A percentile compares a stretch with the other conserved stretches of the same genome.
Conservation (phyloP, 1,284 basidiomycete species). For the Cryptococcus wingfieldii region DNA sequence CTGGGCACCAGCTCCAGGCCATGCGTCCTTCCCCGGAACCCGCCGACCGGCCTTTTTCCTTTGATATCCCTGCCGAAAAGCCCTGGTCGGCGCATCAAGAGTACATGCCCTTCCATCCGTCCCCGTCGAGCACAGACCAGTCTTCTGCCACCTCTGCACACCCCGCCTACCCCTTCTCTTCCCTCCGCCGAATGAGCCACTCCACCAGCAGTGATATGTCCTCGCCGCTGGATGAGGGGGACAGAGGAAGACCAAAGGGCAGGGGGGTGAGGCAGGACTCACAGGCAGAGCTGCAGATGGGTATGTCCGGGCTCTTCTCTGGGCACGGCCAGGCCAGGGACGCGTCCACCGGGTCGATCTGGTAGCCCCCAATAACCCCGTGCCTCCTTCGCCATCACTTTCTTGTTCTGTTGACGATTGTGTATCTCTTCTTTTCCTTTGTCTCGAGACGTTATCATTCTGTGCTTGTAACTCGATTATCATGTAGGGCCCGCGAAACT, state of each 20-base stretch:
- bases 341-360: neutral
- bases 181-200: slow-evolving; percentile 13
- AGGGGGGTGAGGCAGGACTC: slow-evolving; percentile 23
- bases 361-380: neutral
- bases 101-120: slow-evolving; percentile 30
- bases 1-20: slow-evolving; percentile 22
- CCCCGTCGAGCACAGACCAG: slow-evolving; percentile 21
- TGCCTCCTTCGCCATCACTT: too few species aligned
- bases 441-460: too few species aligned
- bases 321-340: slow-evolving; percentile 14
- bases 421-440: too few species aligned
- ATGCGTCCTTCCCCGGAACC: slow-evolving; percentile 38
- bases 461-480: too few species aligned
- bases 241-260: slow-evolving; percentile 13
- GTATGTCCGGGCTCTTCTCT: slow-evolving; percentile 29
- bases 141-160: slow-evolving; percentile 20
- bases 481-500: too few species aligned
- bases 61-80: slow-evolving; percentile 8
- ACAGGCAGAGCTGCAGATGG: slow-evolving; percentile 26
- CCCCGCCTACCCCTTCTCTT: slow-evolving; percentile 22
- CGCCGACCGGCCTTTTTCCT: slow-evolving; percentile 21
- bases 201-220: slow-evolving; percentile 9
- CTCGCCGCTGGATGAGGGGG: slow-evolving; percentile 11
- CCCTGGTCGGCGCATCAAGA: slow-evolving; percentile 3
- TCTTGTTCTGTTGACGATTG: too few species aligned